Base-by-base conservation (phyloP, 2,329 filamentous ascomycete species). In the Mycosphaerella arachidis region DNA sequence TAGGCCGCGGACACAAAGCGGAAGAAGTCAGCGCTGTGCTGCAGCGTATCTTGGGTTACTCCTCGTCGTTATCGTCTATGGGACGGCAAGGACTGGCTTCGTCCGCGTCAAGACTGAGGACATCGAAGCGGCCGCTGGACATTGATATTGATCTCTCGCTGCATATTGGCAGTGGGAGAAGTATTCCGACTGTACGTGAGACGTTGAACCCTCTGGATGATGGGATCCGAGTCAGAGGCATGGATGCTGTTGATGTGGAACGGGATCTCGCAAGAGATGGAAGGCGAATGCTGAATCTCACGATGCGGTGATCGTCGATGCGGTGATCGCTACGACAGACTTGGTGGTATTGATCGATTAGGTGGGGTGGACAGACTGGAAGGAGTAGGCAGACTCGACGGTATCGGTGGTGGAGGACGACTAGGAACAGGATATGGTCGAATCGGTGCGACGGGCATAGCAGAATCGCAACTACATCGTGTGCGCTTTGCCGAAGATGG, bases 211-310 rank as follows among this genome's bases (percentile, higher is more conserved):
- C 33, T 24, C 8, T 29, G 18, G 53, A 55, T 29, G 33, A 43
- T 29, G 40, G 40, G 6, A 55, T 55, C 18, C 24, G 33, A 16
- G 53, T 43, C 1, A 46, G 33, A 29, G 53, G 40, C 8, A 45
- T 55, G 35, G 53, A 43, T 27, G n/a, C 8, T 9, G 30, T 13
- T 24, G 24, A 46, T 12, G 29, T 33, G 16, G 53, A 40, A 7
- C 18, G 35, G 18, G 37, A 48, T 10, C 20, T 40, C 24, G 50
- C 50, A 13, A 31, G 50, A 18, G 50, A 52, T 20, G 50, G 51
- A 6, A 53, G 59, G 52, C 48, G 59, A 29, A 59, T 62, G 59
- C 13, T 62, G 56, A 57, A 62, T 48, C 43, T 62, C 37, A 58
- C 51, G 6, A 13, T 58, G n/a, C n/a, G n/a, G n/a, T 48, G 59